phyloP scores from a whole-genome alignment of 768 basidiomycete species.

The Megacollybia marginata region DNA sequence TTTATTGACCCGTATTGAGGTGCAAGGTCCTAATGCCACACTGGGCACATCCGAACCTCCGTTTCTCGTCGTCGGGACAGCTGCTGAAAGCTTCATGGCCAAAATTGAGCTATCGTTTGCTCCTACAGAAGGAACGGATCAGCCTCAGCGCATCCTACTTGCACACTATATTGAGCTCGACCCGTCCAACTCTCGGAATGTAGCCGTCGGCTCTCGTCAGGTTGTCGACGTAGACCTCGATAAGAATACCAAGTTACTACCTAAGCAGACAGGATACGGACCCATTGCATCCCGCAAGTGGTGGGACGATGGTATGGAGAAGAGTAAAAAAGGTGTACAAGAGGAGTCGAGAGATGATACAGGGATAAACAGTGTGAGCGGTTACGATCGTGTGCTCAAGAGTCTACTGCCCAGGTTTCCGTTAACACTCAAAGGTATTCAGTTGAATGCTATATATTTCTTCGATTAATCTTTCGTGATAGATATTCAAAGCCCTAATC shows the following conservation, averaged over 20 bases:
- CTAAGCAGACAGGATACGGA: constrained; percentile 22
- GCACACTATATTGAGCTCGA: constrained; percentile 35
- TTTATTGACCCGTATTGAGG: constrained; percentile 30
- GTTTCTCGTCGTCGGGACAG: constrained; percentile 36
- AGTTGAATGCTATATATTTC: not conserved
- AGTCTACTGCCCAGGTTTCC: constrained; percentile 31
- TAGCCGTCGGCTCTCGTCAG: constrained; percentile 38
- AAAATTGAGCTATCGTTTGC: constrained; percentile 39
- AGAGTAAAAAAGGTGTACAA: too few relatives aligned
- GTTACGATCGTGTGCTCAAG: constrained; percentile 21
- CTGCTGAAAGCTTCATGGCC: constrained; percentile 37
- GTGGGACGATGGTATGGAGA: constrained; percentile 23
- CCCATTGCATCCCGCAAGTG: constrained; percentile 26
- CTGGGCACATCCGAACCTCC: constrained; percentile 28
- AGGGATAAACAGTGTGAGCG: too few relatives aligned
- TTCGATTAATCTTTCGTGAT: not conserved
- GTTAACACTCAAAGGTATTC: constrained; percentile 30
- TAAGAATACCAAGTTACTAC: constrained; percentile 33
- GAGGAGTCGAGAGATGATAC: too few relatives aligned
- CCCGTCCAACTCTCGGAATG: constrained; percentile 23
- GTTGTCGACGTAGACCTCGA: constrained; percentile 47
- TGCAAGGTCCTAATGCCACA: constrained; percentile 17
- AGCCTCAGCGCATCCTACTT: constrained; percentile 7
- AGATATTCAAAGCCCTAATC: not conserved
- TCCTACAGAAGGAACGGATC: constrained; percentile 16